Evolutionary conservation across 2,329 filamentous ascomycete species (phyloP).

Genomic region (Cordyceps pruinosa): DNA sequence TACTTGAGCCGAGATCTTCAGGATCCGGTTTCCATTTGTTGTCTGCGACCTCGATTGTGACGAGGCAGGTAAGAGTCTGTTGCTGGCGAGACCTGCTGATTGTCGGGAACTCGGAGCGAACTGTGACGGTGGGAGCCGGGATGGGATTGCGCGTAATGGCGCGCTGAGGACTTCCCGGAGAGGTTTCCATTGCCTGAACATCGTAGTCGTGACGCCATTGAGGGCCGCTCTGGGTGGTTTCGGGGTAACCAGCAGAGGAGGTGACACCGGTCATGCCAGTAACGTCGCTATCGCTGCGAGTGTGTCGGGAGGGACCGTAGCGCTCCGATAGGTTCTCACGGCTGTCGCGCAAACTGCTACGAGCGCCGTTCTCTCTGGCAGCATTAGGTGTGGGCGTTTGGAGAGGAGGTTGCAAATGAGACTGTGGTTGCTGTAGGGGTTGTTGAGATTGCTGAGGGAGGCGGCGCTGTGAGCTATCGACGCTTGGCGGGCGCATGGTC

Average conservation of each 20-base stretch:
- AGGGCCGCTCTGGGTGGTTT: constrained; percentile 62
- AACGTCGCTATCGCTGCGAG: constrained; percentile 70
- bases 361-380: constrained; percentile 30
- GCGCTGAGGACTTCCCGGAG: constrained; percentile 62
- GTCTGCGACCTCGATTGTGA: constrained; percentile 90
- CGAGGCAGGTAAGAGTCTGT: constrained; percentile 86
- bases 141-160: constrained; percentile 75
- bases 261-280: constrained; percentile 56
- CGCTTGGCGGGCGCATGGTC: constrained; percentile 46
- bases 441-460: constrained; percentile 32
- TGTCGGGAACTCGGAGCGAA: constrained; percentile 94
- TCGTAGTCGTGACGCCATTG: constrained; percentile 86
- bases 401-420: constrained; percentile 18
- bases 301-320: constrained; percentile 48
- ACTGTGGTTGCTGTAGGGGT: constrained; percentile 19
- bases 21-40: constrained; percentile 83
- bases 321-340: constrained; percentile 43
- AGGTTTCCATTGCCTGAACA: constrained; percentile 90
- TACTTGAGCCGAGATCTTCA: constrained; percentile 63
- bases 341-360: constrained; percentile 41
- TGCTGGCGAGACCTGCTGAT: constrained; percentile 87
- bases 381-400: constrained; percentile 10
- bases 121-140: constrained; percentile 81
- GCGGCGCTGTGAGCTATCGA: constrained; percentile 34
- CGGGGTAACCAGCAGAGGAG: constrained; percentile 74